Evolutionary conservation across 2,329 filamentous ascomycete species (phyloP).

Genomic region (Aspergillus pseudoglaucus): DNA sequence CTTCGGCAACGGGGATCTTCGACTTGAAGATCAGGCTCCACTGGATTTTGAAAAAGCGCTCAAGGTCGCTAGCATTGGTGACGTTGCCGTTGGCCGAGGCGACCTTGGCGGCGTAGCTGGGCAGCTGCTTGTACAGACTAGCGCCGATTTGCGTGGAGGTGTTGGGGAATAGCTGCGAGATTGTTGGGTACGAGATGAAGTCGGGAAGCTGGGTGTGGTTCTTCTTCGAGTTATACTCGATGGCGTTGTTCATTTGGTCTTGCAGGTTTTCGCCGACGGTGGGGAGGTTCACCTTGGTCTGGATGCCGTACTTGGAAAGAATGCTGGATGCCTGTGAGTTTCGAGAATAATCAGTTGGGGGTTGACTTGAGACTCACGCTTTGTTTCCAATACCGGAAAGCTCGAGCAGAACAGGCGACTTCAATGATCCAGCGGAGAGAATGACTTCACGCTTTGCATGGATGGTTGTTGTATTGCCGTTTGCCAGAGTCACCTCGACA

Average conservation of each 20-base stretch:
- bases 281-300: constrained; percentile 22
- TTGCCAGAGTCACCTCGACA: constrained; percentile 20
- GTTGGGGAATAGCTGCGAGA: constrained; percentile 17
- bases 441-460: constrained; percentile 48
- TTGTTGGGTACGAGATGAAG: constrained; percentile 17
- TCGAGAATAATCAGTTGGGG: not conserved
- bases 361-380: not conserved
- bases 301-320: not conserved
- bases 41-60: constrained; percentile 18
- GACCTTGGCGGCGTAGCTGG: constrained; percentile 17
- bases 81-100: constrained; percentile 17
- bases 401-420: constrained; percentile 53
- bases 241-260: constrained; percentile 33
- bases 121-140: constrained; percentile 14
- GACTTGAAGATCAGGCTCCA: constrained; percentile 20
- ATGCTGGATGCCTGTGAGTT: not conserved
- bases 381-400: constrained; percentile 53
- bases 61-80: constrained; percentile 16
- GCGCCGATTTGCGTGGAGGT: constrained; percentile 11
- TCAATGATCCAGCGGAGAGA: constrained; percentile 52
- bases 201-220: constrained; percentile 14
- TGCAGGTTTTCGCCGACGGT: constrained; percentile 46
- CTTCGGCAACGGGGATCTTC: constrained; percentile 18
- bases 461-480: constrained; percentile 20
- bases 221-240: constrained; percentile 10